These are phyloP conservation scores for Chalciporus chontae DNA, from an alignment of 768 basidiomycete species.

Conservation along the genomic window DNA sequence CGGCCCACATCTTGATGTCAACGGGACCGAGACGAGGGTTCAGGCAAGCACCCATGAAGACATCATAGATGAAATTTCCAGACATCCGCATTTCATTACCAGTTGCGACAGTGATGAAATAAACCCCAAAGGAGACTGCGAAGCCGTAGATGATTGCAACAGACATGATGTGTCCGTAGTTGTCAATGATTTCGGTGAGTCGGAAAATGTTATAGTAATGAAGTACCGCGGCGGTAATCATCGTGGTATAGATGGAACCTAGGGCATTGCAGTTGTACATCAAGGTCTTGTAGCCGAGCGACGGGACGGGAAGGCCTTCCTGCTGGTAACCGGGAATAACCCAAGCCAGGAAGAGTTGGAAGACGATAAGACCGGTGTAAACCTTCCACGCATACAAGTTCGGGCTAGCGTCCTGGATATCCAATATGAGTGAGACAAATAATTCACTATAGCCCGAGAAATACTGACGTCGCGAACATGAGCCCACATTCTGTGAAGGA, in stretches of 20 bases:
- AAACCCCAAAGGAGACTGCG: constrained; percentile 73
- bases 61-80: constrained; percentile 91
- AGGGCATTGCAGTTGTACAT: constrained; percentile 98
- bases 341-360: constrained; percentile 88
- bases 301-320: constrained; percentile 95
- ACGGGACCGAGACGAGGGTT: constrained; percentile 91
- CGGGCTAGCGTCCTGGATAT: constrained; percentile 79
- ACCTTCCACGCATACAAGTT: constrained; percentile 86
- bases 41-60: constrained; percentile 93
- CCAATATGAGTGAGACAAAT: background rate
- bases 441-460: background rate
- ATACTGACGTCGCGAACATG: constrained; percentile 71
- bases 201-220: constrained; percentile 84
- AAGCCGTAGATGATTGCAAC: constrained; percentile 94
- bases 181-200: constrained; percentile 91
- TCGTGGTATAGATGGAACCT: constrained; percentile 76
- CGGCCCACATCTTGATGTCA: constrained; percentile 98
- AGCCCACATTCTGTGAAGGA: constrained; percentile 78
- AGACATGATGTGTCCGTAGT: constrained; percentile 94
- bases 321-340: constrained; percentile 90
- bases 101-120: constrained; percentile 71
- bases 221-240: constrained; percentile 68
- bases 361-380: constrained; percentile 83
- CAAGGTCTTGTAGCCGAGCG: constrained; percentile 86
- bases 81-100: constrained; percentile 89